phyloP scores from a whole-genome alignment of 1,139 yeast species.

The Candida frijolesensis region DNA sequence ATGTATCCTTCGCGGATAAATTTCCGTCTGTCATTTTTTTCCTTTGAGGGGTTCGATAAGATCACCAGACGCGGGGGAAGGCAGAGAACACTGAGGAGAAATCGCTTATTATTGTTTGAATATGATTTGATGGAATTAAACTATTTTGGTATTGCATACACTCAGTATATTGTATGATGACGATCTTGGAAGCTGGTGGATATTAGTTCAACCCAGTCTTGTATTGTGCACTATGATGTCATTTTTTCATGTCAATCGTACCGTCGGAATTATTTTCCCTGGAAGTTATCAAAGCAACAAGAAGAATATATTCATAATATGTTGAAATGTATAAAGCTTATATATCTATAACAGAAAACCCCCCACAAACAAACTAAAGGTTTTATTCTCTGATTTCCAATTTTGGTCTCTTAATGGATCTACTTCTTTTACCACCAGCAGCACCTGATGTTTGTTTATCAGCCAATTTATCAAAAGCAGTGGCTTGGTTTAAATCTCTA shows the following conservation, averaged over 20 bases:
- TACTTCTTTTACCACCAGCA: constrained; percentile 29
- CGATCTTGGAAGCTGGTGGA: too few relatives aligned
- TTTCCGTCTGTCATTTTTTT: neutral
- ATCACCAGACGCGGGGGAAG: too few relatives aligned
- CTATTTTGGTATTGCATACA: too few relatives aligned
- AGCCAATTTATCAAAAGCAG: constrained; percentile 39
- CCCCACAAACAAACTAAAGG: neutral
- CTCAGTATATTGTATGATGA: too few relatives aligned
- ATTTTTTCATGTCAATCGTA: too few relatives aligned
- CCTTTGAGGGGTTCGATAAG: too few relatives aligned
- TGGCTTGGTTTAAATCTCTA: constrained; percentile 61
- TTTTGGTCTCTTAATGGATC: constrained; percentile 55
- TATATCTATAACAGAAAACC: neutral
- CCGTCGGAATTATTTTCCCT: neutral
- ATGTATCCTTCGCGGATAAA: neutral
- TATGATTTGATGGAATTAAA: too few relatives aligned
- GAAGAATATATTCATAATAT: neutral
- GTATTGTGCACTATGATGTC: too few relatives aligned
- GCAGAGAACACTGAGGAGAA: too few relatives aligned
- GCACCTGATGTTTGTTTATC: neutral
- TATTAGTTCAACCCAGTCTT: too few relatives aligned
- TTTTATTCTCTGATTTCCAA: constrained; percentile 49
- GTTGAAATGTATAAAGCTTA: neutral
- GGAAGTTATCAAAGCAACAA: neutral
- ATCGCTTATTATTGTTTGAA: too few relatives aligned